These are phyloP conservation scores for Geum urbanum DNA, from an alignment of 306 rosid species.

Conservation along the genomic window DNA sequence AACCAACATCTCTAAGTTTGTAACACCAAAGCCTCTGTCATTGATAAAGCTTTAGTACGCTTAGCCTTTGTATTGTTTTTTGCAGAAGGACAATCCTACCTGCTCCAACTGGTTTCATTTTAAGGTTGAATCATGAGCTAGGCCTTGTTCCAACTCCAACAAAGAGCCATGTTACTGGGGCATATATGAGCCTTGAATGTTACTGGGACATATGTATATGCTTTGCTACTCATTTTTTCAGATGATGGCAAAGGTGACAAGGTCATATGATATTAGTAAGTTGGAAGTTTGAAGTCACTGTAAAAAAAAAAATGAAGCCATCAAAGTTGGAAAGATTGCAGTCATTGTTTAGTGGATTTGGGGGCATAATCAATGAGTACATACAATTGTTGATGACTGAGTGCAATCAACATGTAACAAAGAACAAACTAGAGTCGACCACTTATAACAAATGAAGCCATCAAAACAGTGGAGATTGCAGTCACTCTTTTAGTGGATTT, in stretches of 20 bases:
- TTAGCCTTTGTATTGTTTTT: background rate
- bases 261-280: background rate
- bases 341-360: constrained; percentile 24
- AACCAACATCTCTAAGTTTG: too few relatives aligned
- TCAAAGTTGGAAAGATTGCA: background rate
- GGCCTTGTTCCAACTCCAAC: constrained; percentile 23
- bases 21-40: background rate
- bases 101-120: constrained; percentile 7
- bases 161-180: background rate
- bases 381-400: too few relatives aligned
- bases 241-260: background rate
- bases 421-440: too few relatives aligned
- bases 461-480: background rate
- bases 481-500: constrained; percentile 23
- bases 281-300: constrained; percentile 6
- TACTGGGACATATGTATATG: background rate
- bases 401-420: too few relatives aligned
- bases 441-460: background rate
- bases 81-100: constrained; percentile 4
- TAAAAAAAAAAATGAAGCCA: background rate
- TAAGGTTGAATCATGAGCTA: constrained; percentile 2
- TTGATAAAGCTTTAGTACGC: background rate
- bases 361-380: background rate
- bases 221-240: background rate
- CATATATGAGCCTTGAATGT: background rate